Evolutionary conservation across 2,329 filamentous ascomycete species (phyloP).

Genomic region (Colletotrichum magnum): DNA sequence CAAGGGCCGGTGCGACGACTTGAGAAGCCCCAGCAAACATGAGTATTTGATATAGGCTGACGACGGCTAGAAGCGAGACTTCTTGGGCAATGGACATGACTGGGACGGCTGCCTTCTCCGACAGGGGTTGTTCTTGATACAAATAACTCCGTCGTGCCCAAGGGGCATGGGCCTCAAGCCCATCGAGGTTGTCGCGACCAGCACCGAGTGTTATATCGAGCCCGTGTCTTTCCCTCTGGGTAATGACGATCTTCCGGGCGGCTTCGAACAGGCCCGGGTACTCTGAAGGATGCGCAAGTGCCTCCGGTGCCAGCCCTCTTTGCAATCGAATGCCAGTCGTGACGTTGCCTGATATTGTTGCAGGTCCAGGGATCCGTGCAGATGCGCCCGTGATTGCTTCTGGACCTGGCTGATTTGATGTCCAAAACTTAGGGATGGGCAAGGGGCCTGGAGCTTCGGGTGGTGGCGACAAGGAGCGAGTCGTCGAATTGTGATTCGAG

Average conservation of each 20-base stretch:
- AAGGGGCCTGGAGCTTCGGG: background rate
- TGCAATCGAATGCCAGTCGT: background rate
- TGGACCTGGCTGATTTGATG: too few species aligned
- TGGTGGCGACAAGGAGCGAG: background rate
- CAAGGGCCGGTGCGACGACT: slow-evolving; percentile 12
- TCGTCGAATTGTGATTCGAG: background rate
- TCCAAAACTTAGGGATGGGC: background rate
- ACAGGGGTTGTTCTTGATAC: background rate
- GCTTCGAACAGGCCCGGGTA: slow-evolving; percentile 21
- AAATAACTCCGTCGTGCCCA: background rate
- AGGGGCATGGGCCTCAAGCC: background rate
- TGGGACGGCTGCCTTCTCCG: background rate
- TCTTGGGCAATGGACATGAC: background rate
- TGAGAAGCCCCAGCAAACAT: slow-evolving; percentile 20
- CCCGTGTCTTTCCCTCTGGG: background rate
- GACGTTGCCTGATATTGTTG: background rate
- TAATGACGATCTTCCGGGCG: slow-evolving; percentile 25
- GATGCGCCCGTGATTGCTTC: too few species aligned
- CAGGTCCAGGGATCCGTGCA: background rate
- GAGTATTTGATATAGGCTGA: slow-evolving; percentile 13
- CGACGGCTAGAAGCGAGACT: background rate
- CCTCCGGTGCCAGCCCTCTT: background rate
- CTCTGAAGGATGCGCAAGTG: slow-evolving; percentile 6
- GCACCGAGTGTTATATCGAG: background rate
- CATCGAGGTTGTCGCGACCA: background rate